Conservation (phyloP, 106 monocot species). For the Apostasia shenzhenica region DNA sequence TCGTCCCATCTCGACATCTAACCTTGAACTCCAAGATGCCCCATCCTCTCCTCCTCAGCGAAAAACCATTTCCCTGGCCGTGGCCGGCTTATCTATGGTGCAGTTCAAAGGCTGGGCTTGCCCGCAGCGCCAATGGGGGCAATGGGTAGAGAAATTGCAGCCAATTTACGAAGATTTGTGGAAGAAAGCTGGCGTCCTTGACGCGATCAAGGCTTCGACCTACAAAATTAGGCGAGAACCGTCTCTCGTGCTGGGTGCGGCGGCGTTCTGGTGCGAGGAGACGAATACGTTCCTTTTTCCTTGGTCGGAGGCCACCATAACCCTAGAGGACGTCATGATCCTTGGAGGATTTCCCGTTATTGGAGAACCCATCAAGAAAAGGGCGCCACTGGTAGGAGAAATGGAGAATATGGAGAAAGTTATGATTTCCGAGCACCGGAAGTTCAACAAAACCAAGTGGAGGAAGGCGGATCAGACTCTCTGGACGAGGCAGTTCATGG, state of each 20-base stretch:
- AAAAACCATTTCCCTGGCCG: conserved; percentile 2
- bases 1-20: conserved; percentile 14
- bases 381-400: conserved; percentile 19
- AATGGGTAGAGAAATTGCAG: conserved; percentile 55
- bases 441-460: conserved; percentile 37
- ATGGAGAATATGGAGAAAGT: conserved; percentile 20
- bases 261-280: conserved; percentile 44
- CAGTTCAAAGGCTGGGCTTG: conserved; percentile 56
- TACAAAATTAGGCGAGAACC: conserved; percentile 38
- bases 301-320: conserved; percentile 67
- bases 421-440: conserved; percentile 30
- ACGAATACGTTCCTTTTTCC: conserved; percentile 74
- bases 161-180: conserved; percentile 34
- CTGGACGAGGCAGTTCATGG: conserved; percentile 62
- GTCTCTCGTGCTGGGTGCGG: conserved; percentile 23
- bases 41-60: conserved; percentile 13
- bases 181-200: conserved; percentile 54
- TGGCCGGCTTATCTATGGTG: neutral
- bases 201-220: conserved; percentile 49
- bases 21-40: conserved; percentile 1
- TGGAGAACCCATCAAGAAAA: conserved; percentile 34
- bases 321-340: conserved; percentile 64
- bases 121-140: conserved; percentile 34
- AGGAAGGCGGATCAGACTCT: conserved; percentile 58
- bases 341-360: conserved; percentile 47